Evolutionary conservation across 805 yeast species (phyloP), one percentile per base, ranked within the genome.

Genomic region (Starmerella bombicola): DNA sequence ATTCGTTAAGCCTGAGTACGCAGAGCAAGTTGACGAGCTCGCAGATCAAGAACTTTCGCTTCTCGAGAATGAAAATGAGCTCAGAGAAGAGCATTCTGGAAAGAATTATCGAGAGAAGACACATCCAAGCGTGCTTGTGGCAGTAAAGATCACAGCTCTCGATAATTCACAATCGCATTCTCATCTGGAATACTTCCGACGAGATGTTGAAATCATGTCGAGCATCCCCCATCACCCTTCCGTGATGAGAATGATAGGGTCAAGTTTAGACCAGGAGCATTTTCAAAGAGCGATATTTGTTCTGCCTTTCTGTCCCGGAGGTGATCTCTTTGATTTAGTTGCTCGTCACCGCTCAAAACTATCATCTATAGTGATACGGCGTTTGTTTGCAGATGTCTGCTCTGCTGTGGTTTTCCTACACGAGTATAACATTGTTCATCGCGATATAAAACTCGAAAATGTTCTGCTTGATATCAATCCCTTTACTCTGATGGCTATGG

Each of bases 391-490:
- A 6, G 95, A 91, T 58, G 53, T 82, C 2, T 71, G 75, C 3
- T 57, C 69, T 9, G 88, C 94, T 0, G 75, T 85, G 3, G 64
- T 68, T 19, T 84, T 80, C 55, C 62, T 88, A 39, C 98, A 91
- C 58, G 53, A 57, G 3, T 62, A 71, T 41, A 60, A 70, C 45
- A 73, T 86, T 21, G 82, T 86, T 7, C 98, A 91, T 60, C 74
- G 97, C 44, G 98, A 91, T 55, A 71, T 91, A 51, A 91, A 91
- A 62, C 66, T 88, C 33, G 98, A 91, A 53, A 91, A 85, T 53
- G 66, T 84, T 2, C 59, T 84, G n/a, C 42, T 69, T 16, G 61
- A 56, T 8, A 54, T 62, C 31, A 54, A 66, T 0, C 55, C 63
- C 3, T 59, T 58, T 1, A 65, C 62, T 21, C 41, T 69, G 17